Evolutionary conservation across 768 basidiomycete genomes (phyloP), one percentile per base, ranked within the genome.

Genomic region (Boletus edulis): DNA sequence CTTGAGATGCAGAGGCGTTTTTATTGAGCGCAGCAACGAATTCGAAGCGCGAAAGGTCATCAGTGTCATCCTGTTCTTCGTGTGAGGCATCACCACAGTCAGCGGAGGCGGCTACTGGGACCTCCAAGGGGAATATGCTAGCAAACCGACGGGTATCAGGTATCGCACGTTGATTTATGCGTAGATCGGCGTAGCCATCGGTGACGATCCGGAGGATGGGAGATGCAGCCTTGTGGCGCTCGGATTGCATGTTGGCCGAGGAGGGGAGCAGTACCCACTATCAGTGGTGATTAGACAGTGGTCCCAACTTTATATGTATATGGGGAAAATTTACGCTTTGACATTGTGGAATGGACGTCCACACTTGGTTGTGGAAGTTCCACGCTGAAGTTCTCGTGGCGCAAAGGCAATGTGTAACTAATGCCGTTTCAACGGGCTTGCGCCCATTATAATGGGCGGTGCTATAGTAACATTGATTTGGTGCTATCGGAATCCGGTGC

Each of bases 101-200:
- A 18, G 56, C 35, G 35, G 55, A 52, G 24, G 54, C 9, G 8
- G 27, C 31, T 22, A 51, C 53, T 35, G 49, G 51, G 13, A 41
- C 42, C 17, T 67, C 57, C 7, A 42, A 20, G 40, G 60, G 47
- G 38, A 70, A 62, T 46, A 70, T 53, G 18, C 43, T 18, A 2
- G 58, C 71, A 38, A 67, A 70, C 37, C 71, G 67, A 34, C 71
- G 67, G 47, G 61, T 67, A 11, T 71, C 62, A 15, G 46, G 52
- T 13, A 49, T 51, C n/a, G n/a, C 7, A 18, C 43, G 41, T 17
- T 42, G 51, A 32, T 40, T 32, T 17, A 42, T 22, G 35, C 34
- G 38, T 44, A 40, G 51, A 47, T 55, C 54, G 7, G 46, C 27
- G 27, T 40, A 22, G 52, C 24, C 4, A 27, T 31, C 50, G 17